Conservation (phyloP, 306 rosid genomes). For the Malus fusca region DNA sequence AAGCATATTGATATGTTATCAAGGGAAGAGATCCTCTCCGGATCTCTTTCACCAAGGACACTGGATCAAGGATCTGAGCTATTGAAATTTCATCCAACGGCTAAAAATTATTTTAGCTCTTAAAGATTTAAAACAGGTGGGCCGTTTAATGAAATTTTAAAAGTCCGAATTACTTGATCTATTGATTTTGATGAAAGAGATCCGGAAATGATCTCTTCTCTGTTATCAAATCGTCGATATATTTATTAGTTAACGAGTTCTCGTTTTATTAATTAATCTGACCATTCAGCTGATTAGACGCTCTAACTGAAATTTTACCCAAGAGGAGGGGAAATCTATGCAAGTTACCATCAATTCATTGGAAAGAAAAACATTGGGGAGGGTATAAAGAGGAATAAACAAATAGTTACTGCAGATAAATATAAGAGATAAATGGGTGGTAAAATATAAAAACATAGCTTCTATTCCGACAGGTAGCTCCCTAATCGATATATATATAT, state of each 20-base stretch:
- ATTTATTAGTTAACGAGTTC: too few species aligned
- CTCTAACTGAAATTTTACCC: too few species aligned
- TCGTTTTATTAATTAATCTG: too few species aligned
- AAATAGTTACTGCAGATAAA: neutral
- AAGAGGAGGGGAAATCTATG: neutral
- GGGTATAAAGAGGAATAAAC: neutral
- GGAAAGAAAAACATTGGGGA: neutral
- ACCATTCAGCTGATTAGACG: too few species aligned
- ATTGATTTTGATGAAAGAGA: fast-evolving
- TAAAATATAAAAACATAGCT: constrained; percentile 19
- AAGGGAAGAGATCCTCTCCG: too few species aligned
- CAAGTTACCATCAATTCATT: neutral
- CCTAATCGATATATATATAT: neutral
- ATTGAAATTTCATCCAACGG: too few species aligned
- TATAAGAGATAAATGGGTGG: constrained; percentile 7
- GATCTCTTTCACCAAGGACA: fast-evolving
- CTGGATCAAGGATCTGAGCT: fast-evolving
- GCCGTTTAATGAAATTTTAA: too few species aligned
- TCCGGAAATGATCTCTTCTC: fast-evolving
- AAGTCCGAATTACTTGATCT: too few species aligned
- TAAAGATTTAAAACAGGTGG: too few species aligned
- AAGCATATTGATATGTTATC: too few species aligned
- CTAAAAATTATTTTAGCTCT: too few species aligned
- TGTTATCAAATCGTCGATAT: too few species aligned
- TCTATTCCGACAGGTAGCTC: constrained; percentile 55